Evolutionary conservation across 2,329 filamentous ascomycete genomes (phyloP).

Genomic region (Niveomyces coronatus): DNA sequence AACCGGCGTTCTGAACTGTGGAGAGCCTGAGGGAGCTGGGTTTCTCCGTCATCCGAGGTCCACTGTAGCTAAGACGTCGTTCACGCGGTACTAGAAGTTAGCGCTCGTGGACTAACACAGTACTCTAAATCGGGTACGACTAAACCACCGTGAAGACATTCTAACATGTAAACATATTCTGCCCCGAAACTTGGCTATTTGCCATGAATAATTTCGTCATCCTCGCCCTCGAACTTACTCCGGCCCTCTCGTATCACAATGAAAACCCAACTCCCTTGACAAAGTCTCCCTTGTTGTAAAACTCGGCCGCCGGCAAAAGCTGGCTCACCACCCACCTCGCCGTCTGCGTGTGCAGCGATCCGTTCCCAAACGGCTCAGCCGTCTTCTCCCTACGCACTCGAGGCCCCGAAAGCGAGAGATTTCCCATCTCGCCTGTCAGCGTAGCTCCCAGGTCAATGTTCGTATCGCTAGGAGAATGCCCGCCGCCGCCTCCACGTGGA

Average conservation of each 20-base stretch:
- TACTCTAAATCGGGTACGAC: too few species aligned
- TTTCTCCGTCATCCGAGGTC: constrained; percentile 7
- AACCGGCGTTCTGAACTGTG: constrained; percentile 2
- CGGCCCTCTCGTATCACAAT: constrained; percentile 1
- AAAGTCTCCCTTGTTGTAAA: constrained; percentile 40
- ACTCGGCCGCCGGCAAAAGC: constrained; percentile 37
- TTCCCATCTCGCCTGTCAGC: constrained; percentile 19
- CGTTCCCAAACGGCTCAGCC: constrained; percentile 43
- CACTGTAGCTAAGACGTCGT: background rate
- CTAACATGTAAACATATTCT: too few species aligned
- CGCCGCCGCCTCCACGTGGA: constrained; percentile 18
- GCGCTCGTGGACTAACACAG: background rate
- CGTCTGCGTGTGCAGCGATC: constrained; percentile 46
- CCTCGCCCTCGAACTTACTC: too few species aligned
- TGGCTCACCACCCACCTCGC: constrained; percentile 48
- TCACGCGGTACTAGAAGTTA: too few species aligned
- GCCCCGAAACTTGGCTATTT: too few species aligned
- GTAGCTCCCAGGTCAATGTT: constrained; percentile 10
- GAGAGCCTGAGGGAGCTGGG: background rate
- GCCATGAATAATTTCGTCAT: too few species aligned
- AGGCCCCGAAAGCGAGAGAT: constrained; percentile 18
- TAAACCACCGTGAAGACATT: too few species aligned
- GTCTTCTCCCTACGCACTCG: constrained; percentile 33
- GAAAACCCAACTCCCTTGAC: constrained; percentile 36
- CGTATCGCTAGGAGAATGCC: too few species aligned